These are phyloP conservation scores for Viola pubescens DNA, from an alignment of 441 rosid genomes.

Conservation along the genomic window DNA sequence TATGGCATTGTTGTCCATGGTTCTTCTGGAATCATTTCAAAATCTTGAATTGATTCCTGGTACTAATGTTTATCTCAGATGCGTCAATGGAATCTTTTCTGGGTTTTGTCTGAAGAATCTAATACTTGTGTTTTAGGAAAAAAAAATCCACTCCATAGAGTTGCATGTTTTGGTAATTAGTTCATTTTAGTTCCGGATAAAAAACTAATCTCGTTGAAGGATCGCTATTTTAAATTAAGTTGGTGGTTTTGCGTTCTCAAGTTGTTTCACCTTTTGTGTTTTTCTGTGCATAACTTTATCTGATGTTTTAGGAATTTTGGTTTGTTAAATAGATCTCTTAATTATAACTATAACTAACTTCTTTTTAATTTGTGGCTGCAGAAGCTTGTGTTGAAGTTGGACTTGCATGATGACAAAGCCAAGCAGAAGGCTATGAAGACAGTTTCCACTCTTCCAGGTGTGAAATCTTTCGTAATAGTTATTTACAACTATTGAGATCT, in stretches of 20 bases:
- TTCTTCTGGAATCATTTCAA: background rate
- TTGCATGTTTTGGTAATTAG: no score
- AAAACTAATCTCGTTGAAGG: background rate
- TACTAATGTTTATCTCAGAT: background rate
- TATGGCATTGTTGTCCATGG: slow-evolving; percentile 8
- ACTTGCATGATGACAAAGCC: slow-evolving; percentile 64
- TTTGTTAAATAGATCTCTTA: no score
- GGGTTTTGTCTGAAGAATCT: background rate
- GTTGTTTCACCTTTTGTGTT: background rate
- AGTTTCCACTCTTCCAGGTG: slow-evolving; percentile 81
- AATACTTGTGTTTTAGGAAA: no score
- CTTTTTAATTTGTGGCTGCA: slow-evolving; percentile 25
- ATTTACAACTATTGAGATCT: background rate
- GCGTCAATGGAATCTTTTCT: background rate
- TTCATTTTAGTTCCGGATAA: background rate
- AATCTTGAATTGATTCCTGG: background rate
- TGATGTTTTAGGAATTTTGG: background rate
- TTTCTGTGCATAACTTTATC: background rate
- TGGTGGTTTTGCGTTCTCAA: background rate
- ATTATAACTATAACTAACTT: background rate
- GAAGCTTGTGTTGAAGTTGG: slow-evolving; percentile 74
- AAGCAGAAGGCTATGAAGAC: slow-evolving; percentile 87
- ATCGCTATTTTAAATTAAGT: background rate
- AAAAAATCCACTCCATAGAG: no score
- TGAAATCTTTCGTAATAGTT: background rate